Base-by-base conservation (phyloP, 257 asterid species). In the Penstemon barbatus region DNA sequence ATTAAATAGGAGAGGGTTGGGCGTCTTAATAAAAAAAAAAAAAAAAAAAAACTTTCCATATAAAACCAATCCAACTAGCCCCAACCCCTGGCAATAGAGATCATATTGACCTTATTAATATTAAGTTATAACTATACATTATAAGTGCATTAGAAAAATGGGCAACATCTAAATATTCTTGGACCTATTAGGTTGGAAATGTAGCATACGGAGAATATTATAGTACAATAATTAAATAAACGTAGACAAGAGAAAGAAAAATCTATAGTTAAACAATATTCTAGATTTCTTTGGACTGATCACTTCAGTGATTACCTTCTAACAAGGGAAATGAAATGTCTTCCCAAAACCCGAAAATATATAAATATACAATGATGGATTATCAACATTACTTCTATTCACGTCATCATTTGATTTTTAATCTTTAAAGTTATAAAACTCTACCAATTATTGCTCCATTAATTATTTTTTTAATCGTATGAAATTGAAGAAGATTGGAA, bases 391-490 rank as follows among this genome's bases (percentile, higher is more conserved):
- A 66, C 50, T 37, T 79, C 73, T 63, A 56, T 63, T 69, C 55
- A 49, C 68, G 51, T 49, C 80, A 69, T 64, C 71, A 68, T 64
- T 65, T 25, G 2, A 25, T 52, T 77, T 73, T 74, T 54, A 74
- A 78, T 65, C 58, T 63, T 72, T 60, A 46, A 66, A 1, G n/a
- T 44, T 52, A 37, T 64, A 15, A 15, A 10, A 69, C 10, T 60
- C 37, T 49, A 12, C 42, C 43, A 59, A 58, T 66, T 42, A 38
- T 13, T 10, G 0, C 25, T 59, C 61, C 51, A 73, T 50, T 41
- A 63, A 73, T 50, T 41, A 63, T 62, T 45, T 52, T 54, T 38
- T 13, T 69, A 5, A n/a, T 68, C 9, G 6, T n/a, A 19, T 36
- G 61, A 56, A 18, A 71, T 71, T 6, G 18, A 12, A 49, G 4